Evolutionary conservation across 179 eudicot genomes (phyloP).

Genomic region (Camellia oleifera): DNA sequence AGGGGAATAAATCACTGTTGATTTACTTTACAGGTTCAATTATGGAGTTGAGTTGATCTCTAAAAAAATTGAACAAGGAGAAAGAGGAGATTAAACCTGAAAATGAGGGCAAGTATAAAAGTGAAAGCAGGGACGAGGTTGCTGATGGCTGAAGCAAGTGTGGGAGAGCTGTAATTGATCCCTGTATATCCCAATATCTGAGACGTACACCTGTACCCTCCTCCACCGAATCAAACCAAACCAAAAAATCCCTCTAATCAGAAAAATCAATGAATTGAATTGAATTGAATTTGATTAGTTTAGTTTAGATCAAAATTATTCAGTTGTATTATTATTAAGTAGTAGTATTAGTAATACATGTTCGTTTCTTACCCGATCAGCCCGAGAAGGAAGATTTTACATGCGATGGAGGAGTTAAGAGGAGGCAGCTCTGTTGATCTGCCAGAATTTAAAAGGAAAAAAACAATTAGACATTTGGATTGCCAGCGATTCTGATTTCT

Average conservation of each 20-base stretch:
- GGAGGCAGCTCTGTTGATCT: constrained; percentile 58
- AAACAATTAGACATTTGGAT: background rate
- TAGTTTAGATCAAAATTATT: background rate
- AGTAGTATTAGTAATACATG: background rate
- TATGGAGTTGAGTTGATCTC: background rate
- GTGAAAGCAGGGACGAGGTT: constrained; percentile 54
- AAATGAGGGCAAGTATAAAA: constrained; percentile 46
- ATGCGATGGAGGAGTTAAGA: constrained; percentile 51
- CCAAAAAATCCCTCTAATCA: background rate
- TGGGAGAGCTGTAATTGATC: constrained; percentile 45
- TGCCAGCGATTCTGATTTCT: background rate
- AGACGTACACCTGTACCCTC: constrained; percentile 31
- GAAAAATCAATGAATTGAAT: background rate
- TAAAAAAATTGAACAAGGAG: background rate
- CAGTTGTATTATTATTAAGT: too few relatives aligned
- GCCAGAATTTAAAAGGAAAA: constrained; percentile 14
- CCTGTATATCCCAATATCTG: constrained; percentile 53
- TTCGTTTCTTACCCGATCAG: constrained; percentile 51
- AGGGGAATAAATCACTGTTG: too few relatives aligned
- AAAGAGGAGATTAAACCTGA: constrained; percentile 28
- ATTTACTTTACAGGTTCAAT: too few relatives aligned
- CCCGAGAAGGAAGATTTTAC: constrained; percentile 63
- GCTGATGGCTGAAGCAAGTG: constrained; percentile 58
- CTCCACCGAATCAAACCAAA: too few relatives aligned
- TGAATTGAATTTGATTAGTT: background rate